Evolutionary conservation across 495 filamentous ascomycete genomes (phyloP).

Genomic region (Cenococcum geophilum): DNA sequence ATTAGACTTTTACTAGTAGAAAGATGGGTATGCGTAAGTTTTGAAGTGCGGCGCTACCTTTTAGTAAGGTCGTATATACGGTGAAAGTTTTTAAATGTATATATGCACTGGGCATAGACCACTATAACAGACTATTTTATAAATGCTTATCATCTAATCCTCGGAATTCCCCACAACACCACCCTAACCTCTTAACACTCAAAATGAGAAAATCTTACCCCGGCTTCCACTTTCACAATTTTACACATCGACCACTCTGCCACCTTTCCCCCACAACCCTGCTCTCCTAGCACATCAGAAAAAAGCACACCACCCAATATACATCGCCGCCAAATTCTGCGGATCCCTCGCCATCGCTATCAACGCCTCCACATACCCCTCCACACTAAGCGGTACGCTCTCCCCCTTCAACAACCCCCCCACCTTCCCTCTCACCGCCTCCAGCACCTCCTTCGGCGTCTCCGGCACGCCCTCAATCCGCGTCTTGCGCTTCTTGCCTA

Average conservation of each 20-base stretch:
- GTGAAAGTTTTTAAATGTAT: too few species aligned
- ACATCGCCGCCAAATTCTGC: constrained; percentile 78
- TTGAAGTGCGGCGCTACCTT: too few species aligned
- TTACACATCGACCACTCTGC: too few species aligned
- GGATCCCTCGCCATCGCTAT: constrained; percentile 76
- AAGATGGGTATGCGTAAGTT: too few species aligned
- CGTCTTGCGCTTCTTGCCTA: constrained; percentile 56
- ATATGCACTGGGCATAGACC: too few species aligned
- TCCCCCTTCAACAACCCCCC: constrained; percentile 76
- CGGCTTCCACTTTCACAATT: neutral
- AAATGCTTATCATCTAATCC: too few species aligned
- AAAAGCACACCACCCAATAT: constrained; percentile 97
- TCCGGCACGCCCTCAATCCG: constrained; percentile 61
- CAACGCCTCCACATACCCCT: constrained; percentile 90
- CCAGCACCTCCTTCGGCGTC: constrained; percentile 82
- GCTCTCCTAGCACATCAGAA: constrained; percentile 45
- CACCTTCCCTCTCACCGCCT: constrained; percentile 51
- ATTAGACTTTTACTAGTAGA: too few species aligned
- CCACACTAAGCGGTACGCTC: constrained; percentile 84
- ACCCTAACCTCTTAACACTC: neutral
- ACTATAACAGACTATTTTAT: too few species aligned
- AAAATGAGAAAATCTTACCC: neutral
- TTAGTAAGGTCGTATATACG: too few species aligned
- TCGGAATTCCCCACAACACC: too few species aligned
- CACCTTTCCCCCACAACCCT: too few species aligned